Percentiles rank a stretch among this genome's conserved stretches.
These are phyloP conservation scores for Colletotrichum liaoningense DNA, from an alignment of 2,329 filamentous ascomycete genomes.

Conservation along the genomic window DNA sequence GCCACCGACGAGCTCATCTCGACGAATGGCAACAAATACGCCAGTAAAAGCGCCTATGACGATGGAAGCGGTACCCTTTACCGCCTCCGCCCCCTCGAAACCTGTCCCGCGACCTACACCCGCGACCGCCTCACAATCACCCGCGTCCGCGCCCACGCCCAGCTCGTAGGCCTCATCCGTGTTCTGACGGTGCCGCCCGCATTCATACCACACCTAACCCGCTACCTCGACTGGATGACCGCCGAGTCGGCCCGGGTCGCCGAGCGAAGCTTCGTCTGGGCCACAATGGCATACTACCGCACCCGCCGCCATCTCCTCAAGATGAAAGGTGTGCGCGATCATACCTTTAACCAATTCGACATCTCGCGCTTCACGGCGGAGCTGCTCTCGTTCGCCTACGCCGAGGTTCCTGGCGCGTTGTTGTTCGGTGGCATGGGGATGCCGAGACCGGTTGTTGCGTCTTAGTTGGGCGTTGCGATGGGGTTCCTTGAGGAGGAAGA, in stretches of 20 bases:
- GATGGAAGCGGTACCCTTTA: constrained; percentile 19
- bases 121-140: constrained; percentile 20
- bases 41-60: neutral
- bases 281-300: constrained; percentile 42
- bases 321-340: constrained; percentile 26
- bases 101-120: neutral
- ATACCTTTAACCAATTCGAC: constrained; percentile 39
- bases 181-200: constrained; percentile 40
- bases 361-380: constrained; percentile 43
- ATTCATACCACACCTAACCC: constrained; percentile 38
- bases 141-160: constrained; percentile 29
- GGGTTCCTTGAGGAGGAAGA: neutral
- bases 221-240: constrained; percentile 48
- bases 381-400: constrained; percentile 44
- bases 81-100: constrained; percentile 18
- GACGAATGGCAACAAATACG: neutral
- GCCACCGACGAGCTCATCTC: constrained; percentile 36
- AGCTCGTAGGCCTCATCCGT: constrained; percentile 46
- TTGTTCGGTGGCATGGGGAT: neutral
- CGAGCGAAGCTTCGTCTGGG: constrained; percentile 45
- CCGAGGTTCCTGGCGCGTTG: neutral
- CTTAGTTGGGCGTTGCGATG: constrained; percentile 21
- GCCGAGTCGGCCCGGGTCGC: constrained; percentile 39
- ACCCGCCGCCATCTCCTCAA: constrained; percentile 41
- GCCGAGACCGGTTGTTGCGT: constrained; percentile 5